Conservation (phyloP, 2,329 filamentous ascomycete species). For the Aspergillus viridinutans region DNA sequence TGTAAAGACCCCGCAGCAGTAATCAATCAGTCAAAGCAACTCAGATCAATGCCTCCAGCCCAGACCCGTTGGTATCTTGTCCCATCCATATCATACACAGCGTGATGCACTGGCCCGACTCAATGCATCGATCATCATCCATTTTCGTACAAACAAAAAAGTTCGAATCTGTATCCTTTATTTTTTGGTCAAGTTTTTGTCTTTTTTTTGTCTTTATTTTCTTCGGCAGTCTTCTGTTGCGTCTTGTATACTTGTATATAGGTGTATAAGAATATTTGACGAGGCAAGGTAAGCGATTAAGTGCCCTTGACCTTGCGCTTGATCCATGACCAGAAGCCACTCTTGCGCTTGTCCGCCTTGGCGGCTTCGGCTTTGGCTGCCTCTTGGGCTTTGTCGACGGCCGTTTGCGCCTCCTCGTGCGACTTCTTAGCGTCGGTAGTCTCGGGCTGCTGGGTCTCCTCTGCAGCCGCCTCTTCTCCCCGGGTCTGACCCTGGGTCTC, state of each 20-base stretch:
- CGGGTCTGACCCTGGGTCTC: conserved; percentile 6
- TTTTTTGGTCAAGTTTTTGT: background rate
- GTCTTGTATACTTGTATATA: conserved; percentile 2
- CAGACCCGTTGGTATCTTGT: background rate
- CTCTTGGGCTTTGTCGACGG: conserved; percentile 10
- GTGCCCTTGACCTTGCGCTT: conserved; percentile 27
- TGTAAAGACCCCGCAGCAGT: conserved; percentile 3
- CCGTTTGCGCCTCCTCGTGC: conserved; percentile 16
- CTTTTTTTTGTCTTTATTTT: background rate
- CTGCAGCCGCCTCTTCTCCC: background rate
- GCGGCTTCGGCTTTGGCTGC: conserved; percentile 7
- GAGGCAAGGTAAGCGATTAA: background rate
- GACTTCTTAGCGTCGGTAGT: conserved; percentile 15
- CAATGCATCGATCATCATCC: background rate
- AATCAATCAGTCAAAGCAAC: conserved; percentile 7
- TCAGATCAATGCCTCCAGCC: background rate
- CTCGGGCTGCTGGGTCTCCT: conserved; percentile 2
- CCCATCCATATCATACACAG: background rate
- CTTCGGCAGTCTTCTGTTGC: background rate
- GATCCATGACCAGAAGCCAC: conserved; percentile 23
- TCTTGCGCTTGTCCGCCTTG: conserved; percentile 23
- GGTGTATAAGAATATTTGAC: background rate
- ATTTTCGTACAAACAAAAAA: background rate
- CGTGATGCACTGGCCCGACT: background rate
- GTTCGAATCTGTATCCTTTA: background rate